A percentile compares a stretch with the other conserved stretches of the same genome.
Evolutionary conservation across 148 eudicot species (phyloP).

Genomic region (Rhododendron henanense): DNA sequence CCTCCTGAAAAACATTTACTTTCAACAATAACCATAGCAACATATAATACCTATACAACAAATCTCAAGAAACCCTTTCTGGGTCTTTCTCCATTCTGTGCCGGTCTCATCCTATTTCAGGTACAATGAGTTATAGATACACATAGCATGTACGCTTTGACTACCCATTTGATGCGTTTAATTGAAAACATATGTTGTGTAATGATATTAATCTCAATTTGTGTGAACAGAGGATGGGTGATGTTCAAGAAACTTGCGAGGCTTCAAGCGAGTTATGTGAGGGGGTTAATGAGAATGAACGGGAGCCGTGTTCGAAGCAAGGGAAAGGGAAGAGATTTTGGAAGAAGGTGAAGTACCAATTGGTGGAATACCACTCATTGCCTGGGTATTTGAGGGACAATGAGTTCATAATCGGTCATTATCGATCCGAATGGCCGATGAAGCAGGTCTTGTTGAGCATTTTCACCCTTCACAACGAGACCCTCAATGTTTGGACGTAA

Average conservation of each 20-base stretch:
- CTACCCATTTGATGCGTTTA: background rate
- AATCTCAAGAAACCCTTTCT: background rate
- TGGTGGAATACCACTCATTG: constrained; percentile 74
- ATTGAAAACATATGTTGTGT: background rate
- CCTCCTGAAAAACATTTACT: background rate
- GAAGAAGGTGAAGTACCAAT: constrained; percentile 84
- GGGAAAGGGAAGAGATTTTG: constrained; percentile 70
- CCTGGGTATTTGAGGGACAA: constrained; percentile 83
- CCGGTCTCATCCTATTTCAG: background rate
- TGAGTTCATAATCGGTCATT: constrained; percentile 75
- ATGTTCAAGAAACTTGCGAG: background rate
- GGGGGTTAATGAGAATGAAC: background rate
- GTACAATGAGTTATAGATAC: background rate
- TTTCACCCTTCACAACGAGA: constrained; percentile 82
- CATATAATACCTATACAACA: background rate
- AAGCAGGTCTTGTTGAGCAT: constrained; percentile 74
- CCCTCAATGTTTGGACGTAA: constrained; percentile 96
- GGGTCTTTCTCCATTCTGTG: background rate
- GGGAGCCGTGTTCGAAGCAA: constrained; percentile 14
- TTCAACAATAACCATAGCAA: background rate
- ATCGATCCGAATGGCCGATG: constrained; percentile 79
- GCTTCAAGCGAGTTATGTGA: constrained; percentile 1
- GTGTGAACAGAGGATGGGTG: constrained; percentile 16
- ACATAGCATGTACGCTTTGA: background rate
- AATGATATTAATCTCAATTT: background rate